Conservation (phyloP, 1,284 basidiomycete genomes). For the Leccinum pachyderme region DNA sequence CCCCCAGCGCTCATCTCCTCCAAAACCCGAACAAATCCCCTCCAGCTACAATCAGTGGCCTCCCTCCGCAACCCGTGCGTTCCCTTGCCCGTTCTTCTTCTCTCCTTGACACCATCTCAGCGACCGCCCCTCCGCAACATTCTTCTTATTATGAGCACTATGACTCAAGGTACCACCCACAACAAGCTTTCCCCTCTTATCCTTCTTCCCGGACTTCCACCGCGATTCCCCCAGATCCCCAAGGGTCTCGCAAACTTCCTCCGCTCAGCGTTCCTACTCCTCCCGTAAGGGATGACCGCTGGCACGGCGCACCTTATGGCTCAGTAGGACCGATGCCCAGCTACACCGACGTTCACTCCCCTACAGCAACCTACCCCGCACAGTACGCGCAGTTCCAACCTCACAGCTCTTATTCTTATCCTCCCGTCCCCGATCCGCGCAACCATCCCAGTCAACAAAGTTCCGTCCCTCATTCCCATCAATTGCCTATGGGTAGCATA, state of each 20-base stretch:
- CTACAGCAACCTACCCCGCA: conserved; percentile 52
- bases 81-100: conserved; percentile 25
- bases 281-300: conserved; percentile 42
- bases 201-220: conserved; percentile 44
- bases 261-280: conserved; percentile 40
- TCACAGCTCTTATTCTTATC: conserved; percentile 36
- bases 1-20: conserved; percentile 59
- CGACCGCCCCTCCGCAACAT: conserved; percentile 44
- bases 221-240: conserved; percentile 41
- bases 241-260: conserved; percentile 47
- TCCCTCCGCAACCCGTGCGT: conserved; percentile 41
- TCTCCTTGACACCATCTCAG: conserved; percentile 13
- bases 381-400: conserved; percentile 41
- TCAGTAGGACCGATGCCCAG: conserved; percentile 34
- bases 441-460: conserved; percentile 23
- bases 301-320: conserved; percentile 41
- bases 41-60: conserved; percentile 54
- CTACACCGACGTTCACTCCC: conserved; percentile 50
- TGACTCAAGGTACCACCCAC: conserved; percentile 56
- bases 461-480: conserved; percentile 32
- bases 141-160: conserved; percentile 52
- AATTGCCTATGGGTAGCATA: conserved; percentile 25
- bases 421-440: conserved; percentile 35
- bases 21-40: conserved; percentile 53
- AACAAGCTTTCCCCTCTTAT: conserved; percentile 44